Evolutionary conservation across 257 asterid species (phyloP).

Genomic region (Lavandula angustifolia): DNA sequence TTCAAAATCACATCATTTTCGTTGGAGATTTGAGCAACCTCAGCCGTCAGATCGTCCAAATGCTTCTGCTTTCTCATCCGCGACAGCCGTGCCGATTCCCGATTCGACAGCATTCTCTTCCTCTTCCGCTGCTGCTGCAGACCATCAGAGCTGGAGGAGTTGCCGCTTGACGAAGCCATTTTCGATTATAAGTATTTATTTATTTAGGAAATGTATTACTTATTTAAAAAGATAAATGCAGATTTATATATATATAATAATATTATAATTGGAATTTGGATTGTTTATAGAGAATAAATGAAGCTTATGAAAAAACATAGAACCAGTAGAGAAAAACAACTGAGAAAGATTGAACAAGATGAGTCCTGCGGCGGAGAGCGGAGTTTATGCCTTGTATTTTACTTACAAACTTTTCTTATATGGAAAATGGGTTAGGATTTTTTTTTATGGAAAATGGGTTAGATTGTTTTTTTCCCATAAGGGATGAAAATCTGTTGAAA

Average conservation of each 20-base stretch:
- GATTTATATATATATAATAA: background rate
- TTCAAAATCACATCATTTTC: too few species aligned
- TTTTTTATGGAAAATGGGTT: too few species aligned
- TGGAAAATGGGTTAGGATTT: too few species aligned
- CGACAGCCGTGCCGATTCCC: constrained; percentile 90
- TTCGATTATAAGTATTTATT: background rate
- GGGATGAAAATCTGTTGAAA: too few species aligned
- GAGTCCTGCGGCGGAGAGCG: constrained; percentile 66
- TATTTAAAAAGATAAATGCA: too few species aligned
- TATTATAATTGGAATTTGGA: background rate
- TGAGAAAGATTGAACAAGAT: constrained; percentile 93
- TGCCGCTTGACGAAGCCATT: constrained; percentile 73
- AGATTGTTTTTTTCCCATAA: too few species aligned
- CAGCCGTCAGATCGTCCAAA: too few species aligned
- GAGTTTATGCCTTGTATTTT: constrained; percentile 40
- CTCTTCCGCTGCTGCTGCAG: constrained; percentile 66
- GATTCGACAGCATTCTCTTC: constrained; percentile 80
- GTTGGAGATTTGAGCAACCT: too few species aligned
- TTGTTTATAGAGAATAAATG: background rate
- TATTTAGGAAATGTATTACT: too few species aligned
- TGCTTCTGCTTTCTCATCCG: constrained; percentile 56
- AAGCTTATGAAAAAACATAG: constrained; percentile 67
- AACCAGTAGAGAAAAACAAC: constrained; percentile 97
- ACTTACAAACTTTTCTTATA: too few species aligned
- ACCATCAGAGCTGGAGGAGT: constrained; percentile 62